Base-by-base conservation (phyloP, 768 basidiomycete species). In the Serendipita sp. region DNA sequence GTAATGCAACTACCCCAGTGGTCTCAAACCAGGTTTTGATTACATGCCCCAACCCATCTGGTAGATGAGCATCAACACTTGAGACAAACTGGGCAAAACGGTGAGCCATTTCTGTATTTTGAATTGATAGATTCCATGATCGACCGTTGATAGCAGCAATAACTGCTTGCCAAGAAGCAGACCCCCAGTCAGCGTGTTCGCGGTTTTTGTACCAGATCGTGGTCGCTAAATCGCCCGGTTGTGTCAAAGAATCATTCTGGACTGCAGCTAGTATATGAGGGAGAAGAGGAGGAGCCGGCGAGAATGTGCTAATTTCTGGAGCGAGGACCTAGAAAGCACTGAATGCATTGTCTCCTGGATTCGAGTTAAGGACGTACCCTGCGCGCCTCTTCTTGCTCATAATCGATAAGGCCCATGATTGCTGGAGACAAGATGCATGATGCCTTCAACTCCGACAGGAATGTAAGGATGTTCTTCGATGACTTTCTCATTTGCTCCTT, bases 11-110 rank as follows among this genome's bases (percentile, higher is more conserved):
- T 23, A 30, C 56, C 8, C 56, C 56, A 36, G 56, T 60, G 30
- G 56, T 60, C 16, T 60, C 56, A 35, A 60, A 60, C 56, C 56
- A 60, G 8, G 36, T 60, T 38, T n/a, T 36, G 28, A 60, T 36
- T 28, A 36, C 34, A 35, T 60, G 28, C 3, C 36, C 10, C 16
- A 60, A 11, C 30, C 56, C 56, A 38, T 60, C 28, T 36, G 56
- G 56, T 10, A 60, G 56, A 38, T 60, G 56, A 4, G 56, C 56
- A 60, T 60, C 56, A 18, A 60, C 35, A 32, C 34, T n/a, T n/a
- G 28, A 38, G 28, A 60, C 56, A 38, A 60, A 38, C 32, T 23
- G 16, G 18, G 56, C 36, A 35, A 60, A 60, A 4, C 56, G 56
- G 4, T 60, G 2, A 35, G 56, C 56, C 56, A 60, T 60, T 60